phyloP scores from a whole-genome alignment of 495 filamentous ascomycete genomes.

The Alectoria sarmentosa region DNA sequence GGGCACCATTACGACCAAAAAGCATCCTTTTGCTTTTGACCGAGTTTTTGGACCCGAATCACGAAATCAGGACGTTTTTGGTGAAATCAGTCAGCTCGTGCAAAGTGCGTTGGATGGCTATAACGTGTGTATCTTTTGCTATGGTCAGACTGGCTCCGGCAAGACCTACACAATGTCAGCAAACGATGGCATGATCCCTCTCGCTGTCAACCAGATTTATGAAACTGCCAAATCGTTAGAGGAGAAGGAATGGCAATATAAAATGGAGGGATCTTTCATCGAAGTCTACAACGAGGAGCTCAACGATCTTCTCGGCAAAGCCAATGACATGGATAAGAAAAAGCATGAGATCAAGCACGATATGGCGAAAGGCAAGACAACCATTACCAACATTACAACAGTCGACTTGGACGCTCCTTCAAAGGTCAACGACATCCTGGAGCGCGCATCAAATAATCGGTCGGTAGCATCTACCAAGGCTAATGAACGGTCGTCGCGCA shows the following conservation, averaged over 20 bases:
- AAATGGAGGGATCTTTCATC: constrained; percentile 92
- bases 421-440: constrained; percentile 72
- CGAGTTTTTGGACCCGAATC: constrained; percentile 76
- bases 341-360: constrained; percentile 93
- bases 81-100: constrained; percentile 94
- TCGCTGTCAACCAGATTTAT: constrained; percentile 88
- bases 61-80: constrained; percentile 83
- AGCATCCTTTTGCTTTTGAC: constrained; percentile 83
- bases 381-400: constrained; percentile 73
- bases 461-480: constrained; percentile 93
- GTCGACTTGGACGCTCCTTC: constrained; percentile 70
- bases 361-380: constrained; percentile 69
- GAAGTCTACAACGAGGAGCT: constrained; percentile 98
- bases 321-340: constrained; percentile 71
- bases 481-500: constrained; percentile 88
- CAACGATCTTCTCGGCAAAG: constrained; percentile 79
- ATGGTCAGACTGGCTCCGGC: constrained; percentile 93
- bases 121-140: constrained; percentile 99
- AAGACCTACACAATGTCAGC: constrained; percentile 98
- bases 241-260: constrained; percentile 91
- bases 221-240: constrained; percentile 70
- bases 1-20: constrained; percentile 66
- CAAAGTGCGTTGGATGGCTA: constrained; percentile 96
- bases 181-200: constrained; percentile 89
- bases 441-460: constrained; percentile 71